Base-by-base conservation (phyloP, 345 rosid genomes). In the Carallia brachiata region DNA sequence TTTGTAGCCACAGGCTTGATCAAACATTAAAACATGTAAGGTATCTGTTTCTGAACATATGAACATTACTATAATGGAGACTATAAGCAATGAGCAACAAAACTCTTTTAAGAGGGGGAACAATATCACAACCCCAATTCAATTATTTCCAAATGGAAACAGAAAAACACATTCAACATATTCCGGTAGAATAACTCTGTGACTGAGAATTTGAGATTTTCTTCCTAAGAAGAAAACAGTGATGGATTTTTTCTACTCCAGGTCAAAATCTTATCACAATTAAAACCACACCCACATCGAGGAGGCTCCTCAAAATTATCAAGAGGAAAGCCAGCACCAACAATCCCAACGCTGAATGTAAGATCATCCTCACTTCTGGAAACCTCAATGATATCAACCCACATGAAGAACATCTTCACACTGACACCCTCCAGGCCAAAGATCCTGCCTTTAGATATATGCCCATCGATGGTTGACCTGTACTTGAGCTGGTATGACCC, bases 231-330 rank as follows among this genome's bases (percentile, higher is more conserved):
- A 57, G 90, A 84, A 70, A 79, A 77, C 75, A 83, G 74, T 56
- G 75, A 71, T 7, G 72, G 72, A 44, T 70, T 77, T 52, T 64
- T 63, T 59, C 81, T 75, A 52, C 54, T 7, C 62, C 66, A 74
- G 53, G 72, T 71, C 9, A 67, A 62, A 78, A 53, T 39, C 30
- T 27, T 65, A 4, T 8, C 66, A 77, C 97, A 93, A 71, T 84
- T 78, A 80, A 90, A 74, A 16, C 96, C 96, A 79, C 98, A 89
- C 12, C 98, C 97, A 78, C 98, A 93, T 61, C 85, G 97, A 34
- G 98, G 97, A 47, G 82, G 78, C 79, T 82, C 97, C 60, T 72
- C 88, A 57, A 93, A 88, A 61, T 86, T 86, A 73, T 81, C 89
- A 54, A 84, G 59, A 2, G 89, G 84, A 62, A 88, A 88, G 12